These are phyloP conservation scores for Peronospora tabacina DNA, from an alignment of 352 stramenopile genomes.

Conservation along the genomic window DNA sequence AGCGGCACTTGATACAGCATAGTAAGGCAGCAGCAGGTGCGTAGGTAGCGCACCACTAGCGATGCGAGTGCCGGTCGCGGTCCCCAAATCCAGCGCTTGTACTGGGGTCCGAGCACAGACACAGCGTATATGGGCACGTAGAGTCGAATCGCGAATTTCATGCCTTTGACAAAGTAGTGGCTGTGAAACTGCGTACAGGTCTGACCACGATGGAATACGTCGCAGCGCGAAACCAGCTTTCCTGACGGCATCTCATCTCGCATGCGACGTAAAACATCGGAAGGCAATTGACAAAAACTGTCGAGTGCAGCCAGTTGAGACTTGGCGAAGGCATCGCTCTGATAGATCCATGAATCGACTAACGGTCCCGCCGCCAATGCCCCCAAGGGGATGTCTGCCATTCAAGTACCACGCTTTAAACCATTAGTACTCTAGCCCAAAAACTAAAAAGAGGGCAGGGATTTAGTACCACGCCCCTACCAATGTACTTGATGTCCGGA, in stretches of 20 bases:
- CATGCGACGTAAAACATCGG: conserved; percentile 38
- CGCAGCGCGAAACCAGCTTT: conserved; percentile 37
- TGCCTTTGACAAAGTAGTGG: conserved; percentile 29
- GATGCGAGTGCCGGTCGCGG: conserved; percentile 34
- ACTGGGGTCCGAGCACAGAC: conserved; percentile 44
- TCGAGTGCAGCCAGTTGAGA: conserved; percentile 47
- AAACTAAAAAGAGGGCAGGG: background rate
- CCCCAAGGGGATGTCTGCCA: conserved; percentile 38
- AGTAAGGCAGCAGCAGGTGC: conserved; percentile 52
- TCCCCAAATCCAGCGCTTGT: conserved; percentile 54
- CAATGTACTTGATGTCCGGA: conserved; percentile 38
- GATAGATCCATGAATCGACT: conserved; percentile 63
- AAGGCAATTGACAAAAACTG: conserved; percentile 34
- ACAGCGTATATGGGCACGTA: conserved; percentile 63
- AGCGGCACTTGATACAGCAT: conserved; percentile 55
- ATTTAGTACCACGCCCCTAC: conserved; percentile 16
- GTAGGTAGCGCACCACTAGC: conserved; percentile 41
- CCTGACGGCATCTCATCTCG: conserved; percentile 43
- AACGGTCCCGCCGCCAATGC: conserved; percentile 33
- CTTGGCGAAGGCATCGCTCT: conserved; percentile 37
- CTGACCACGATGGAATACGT: conserved; percentile 46
- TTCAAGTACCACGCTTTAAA: background rate
- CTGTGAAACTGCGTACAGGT: conserved; percentile 44
- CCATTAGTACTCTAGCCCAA: background rate
- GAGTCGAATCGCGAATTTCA: conserved; percentile 38